Percentiles rank a stretch among this genome's conserved stretches.
Conservation (phyloP, 192 early-diverging fungal species). For the Spinellus fusiger region DNA sequence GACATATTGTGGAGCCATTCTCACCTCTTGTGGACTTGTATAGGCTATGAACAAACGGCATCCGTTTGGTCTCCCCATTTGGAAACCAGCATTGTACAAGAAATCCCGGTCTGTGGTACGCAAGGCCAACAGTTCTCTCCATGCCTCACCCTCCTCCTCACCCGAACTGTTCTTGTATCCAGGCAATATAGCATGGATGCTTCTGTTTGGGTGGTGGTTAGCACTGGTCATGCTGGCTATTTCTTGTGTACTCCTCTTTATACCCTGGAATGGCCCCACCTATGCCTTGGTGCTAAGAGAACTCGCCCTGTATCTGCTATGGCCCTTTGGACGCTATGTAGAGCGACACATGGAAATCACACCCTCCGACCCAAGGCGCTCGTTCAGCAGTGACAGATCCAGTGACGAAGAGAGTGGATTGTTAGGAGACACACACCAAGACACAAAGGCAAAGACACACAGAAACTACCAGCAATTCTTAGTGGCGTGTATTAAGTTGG, state of each 20-base stretch:
- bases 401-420: slow-evolving; percentile 5
- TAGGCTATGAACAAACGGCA: slow-evolving; percentile 76
- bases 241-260: slow-evolving; percentile 51
- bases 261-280: slow-evolving; percentile 47
- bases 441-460: neutral
- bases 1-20: too few relatives aligned
- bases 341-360: slow-evolving; percentile 47
- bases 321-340: slow-evolving; percentile 96
- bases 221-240: slow-evolving; percentile 55
- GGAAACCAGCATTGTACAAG: slow-evolving; percentile 97
- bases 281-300: slow-evolving; percentile 68
- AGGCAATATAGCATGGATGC: slow-evolving; percentile 84
- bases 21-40: neutral
- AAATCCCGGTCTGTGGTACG: slow-evolving; percentile 83
- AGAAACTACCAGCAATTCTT: neutral
- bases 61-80: slow-evolving; percentile 91
- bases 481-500: slow-evolving; percentile 19
- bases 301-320: slow-evolving; percentile 82
- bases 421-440: neutral
- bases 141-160: slow-evolving; percentile 57
- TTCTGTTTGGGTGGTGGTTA: slow-evolving; percentile 91
- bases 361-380: slow-evolving; percentile 3
- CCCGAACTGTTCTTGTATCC: slow-evolving; percentile 64
- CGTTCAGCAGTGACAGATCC: neutral
- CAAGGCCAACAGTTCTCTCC: slow-evolving; percentile 75